These are phyloP conservation scores for Angomonas desouzai DNA, from an alignment of 208 protist species.

Conservation along the genomic window DNA sequence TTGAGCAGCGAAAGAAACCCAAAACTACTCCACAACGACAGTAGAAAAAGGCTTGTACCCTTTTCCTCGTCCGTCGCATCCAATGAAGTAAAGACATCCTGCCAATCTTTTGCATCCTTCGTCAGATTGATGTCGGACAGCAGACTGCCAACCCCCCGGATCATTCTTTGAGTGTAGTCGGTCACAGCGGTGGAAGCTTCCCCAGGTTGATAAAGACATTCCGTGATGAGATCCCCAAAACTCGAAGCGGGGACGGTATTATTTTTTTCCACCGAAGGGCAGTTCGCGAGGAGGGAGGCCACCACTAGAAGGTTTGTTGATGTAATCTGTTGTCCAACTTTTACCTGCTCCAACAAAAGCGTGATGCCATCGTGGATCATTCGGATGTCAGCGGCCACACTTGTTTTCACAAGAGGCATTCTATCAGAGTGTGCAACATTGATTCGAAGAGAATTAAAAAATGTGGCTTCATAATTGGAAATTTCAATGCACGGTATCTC, in stretches of 20 bases:
- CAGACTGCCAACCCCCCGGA: neutral
- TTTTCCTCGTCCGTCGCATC: neutral
- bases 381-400: neutral
- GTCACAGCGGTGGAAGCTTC: neutral
- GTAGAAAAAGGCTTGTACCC: neutral
- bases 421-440: neutral
- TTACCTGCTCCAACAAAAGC: neutral
- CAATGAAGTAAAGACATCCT: neutral
- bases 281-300: neutral
- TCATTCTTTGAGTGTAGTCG: neutral
- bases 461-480: neutral
- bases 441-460: neutral
- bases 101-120: neutral
- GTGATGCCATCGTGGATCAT: neutral
- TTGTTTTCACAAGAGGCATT: too few relatives aligned
- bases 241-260: neutral
- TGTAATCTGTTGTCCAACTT: neutral
- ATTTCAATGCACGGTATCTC: neutral
- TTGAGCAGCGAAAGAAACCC: conserved; percentile 5
- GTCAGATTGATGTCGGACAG: neutral
- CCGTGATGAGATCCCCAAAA: neutral
- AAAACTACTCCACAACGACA: neutral
- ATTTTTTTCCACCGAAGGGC: neutral
- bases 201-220: neutral
- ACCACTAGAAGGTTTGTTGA: neutral